Evolutionary conservation across 768 basidiomycete genomes (phyloP), one percentile per base, ranked within the genome.

Genomic region (Tricholoma matsutake): DNA sequence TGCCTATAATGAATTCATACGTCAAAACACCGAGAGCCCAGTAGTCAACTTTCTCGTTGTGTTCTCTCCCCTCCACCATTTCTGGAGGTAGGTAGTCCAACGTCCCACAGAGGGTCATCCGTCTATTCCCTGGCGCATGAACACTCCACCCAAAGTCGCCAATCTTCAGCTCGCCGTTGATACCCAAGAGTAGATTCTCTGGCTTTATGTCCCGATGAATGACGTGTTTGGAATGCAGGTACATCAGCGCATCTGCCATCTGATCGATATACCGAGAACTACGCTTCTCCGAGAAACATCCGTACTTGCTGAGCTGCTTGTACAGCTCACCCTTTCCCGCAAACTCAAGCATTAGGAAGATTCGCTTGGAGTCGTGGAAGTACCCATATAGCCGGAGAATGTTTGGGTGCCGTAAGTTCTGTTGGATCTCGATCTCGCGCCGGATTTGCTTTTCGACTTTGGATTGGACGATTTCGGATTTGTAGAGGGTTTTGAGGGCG

Each of bases 131-230:
- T 0, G 96, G 96, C 0, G 96, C 96, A 72, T 98, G 96, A 7
- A 97, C 94, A 68, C 90, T 94, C 96, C 97, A 99, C 9, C 97
- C 97, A 73, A 98, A 98, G 74, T 98, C 96, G 3, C 88, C 97
- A 63, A 99, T 96, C 81, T 99, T 98, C 67, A 99, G 79, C 72
- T 98, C 96, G 41, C 96, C 96, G 66, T 95, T 94, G 68, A 98
- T 85, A 10, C 96, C 96, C 11, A 98, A 79, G 32, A 99, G 82
- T 54, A 99, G 75, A 73, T 99, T 99, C 77, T 99, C 96, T 0
- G 97, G 97, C 75, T 99, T 99, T 78, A 99, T 99, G 69, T 99
- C 97, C 32, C 97, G 86, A 73, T 99, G 97, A 55, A 98, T 99
- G 69, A 99, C 95, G 69, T 98, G 96, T 71, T 98, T 99, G 56